These are phyloP conservation scores for Raphidocelis subcapitata DNA, from an alignment of 139 green algal species.

Conservation along the genomic window DNA sequence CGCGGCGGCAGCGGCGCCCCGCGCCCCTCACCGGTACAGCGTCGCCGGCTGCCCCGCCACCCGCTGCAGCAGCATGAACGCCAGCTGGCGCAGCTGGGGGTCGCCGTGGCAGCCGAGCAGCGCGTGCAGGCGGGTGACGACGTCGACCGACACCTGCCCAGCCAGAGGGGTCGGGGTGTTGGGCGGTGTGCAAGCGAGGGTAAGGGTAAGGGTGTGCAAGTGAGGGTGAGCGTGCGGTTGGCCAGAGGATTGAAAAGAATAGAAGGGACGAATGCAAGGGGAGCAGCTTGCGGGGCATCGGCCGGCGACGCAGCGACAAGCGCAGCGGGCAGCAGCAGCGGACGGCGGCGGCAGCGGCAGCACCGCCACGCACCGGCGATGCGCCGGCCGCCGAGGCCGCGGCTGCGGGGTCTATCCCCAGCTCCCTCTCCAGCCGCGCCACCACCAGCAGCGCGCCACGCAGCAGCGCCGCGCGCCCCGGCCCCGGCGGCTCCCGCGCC, in stretches of 20 bases:
- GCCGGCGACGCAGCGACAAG: too few relatives aligned
- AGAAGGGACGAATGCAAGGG: too few relatives aligned
- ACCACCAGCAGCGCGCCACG: conserved; percentile 7
- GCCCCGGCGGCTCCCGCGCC: background rate
- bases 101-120: conserved; percentile 16
- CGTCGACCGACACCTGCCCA: conserved; percentile 1
- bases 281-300: too few relatives aligned
- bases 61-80: conserved; percentile 30
- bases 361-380: too few relatives aligned
- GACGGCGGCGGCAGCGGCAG: too few relatives aligned
- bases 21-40: conserved; percentile 25
- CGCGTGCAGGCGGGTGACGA: conserved; percentile 9
- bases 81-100: conserved; percentile 23
- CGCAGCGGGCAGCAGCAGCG: too few relatives aligned
- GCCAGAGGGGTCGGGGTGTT: too few relatives aligned
- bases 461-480: background rate
- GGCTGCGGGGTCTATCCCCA: conserved; percentile 1
- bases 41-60: conserved; percentile 24
- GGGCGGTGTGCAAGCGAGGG: too few relatives aligned
- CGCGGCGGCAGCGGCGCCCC: too few relatives aligned
- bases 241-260: too few relatives aligned
- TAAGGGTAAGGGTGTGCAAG: too few relatives aligned
- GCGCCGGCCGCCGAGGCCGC: background rate
- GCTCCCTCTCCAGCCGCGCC: conserved; percentile 2
- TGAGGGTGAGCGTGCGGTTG: too few relatives aligned